Conservation (phyloP, 2,329 filamentous ascomycete species). For the Thielaviopsis punctulata region DNA sequence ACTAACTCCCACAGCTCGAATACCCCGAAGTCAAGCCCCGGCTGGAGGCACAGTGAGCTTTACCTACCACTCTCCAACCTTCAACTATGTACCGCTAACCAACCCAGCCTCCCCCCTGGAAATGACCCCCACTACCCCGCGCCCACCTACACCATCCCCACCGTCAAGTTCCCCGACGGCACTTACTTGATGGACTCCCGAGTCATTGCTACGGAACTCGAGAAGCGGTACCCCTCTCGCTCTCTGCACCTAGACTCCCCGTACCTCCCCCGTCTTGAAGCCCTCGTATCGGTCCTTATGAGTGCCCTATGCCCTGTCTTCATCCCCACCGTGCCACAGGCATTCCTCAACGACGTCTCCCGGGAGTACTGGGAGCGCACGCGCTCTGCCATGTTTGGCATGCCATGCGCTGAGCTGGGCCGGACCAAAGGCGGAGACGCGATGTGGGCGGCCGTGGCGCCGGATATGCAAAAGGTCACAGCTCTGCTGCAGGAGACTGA, state of each 20-base stretch:
- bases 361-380: constrained; percentile 38
- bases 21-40: constrained; percentile 46
- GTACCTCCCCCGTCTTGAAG: constrained; percentile 26
- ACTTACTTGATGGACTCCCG: constrained; percentile 47
- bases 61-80: not conserved
- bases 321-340: constrained; percentile 30
- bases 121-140: constrained; percentile 11
- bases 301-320: constrained; percentile 23
- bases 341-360: constrained; percentile 30
- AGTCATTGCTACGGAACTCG: constrained; percentile 40
- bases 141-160: constrained; percentile 35
- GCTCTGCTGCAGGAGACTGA: constrained; percentile 36
- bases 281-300: constrained; percentile 18
- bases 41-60: constrained; percentile 34
- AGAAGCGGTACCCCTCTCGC: constrained; percentile 39
- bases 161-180: constrained; percentile 36
- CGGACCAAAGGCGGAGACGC: constrained; percentile 30
- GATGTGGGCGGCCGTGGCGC: constrained; percentile 27
- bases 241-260: constrained; percentile 39
- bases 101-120: constrained; percentile 25
- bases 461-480: constrained; percentile 18
- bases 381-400: constrained; percentile 31
- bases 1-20: too few relatives aligned
- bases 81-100: not conserved
- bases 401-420: constrained; percentile 32